A percentile compares a stretch with the other conserved stretches of the same genome.
Evolutionary conservation across 306 rosid genomes (phyloP).

Genomic region (Acacia crassicarpa): DNA sequence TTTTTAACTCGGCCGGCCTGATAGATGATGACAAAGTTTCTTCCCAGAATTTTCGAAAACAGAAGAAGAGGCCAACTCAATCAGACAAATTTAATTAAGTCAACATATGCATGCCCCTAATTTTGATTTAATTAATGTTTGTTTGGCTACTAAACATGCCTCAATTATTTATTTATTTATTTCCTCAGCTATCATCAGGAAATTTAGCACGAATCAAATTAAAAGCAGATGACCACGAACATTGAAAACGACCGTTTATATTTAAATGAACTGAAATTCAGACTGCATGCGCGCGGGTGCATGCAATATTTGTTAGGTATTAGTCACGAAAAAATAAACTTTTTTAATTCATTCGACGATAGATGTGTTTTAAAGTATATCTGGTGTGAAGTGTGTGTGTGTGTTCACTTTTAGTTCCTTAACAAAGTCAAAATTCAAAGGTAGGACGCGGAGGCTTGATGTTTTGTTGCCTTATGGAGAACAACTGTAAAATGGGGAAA

Average conservation of each 20-base stretch:
- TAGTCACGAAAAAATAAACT: neutral
- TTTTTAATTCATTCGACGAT: neutral
- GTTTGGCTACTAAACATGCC: neutral
- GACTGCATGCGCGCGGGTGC: neutral
- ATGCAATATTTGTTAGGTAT: slow-evolving; percentile 43
- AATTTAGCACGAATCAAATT: slow-evolving; percentile 1
- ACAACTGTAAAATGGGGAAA: slow-evolving; percentile 46
- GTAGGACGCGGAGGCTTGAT: slow-evolving; percentile 39
- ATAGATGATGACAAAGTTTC: neutral
- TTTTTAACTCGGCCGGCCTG: neutral
- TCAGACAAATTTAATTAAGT: neutral
- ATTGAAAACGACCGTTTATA: slow-evolving; percentile 20
- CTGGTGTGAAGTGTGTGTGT: too few relatives aligned
- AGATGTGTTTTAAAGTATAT: neutral
- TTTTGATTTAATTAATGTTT: neutral
- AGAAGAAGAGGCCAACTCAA: neutral
- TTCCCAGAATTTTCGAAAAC: neutral
- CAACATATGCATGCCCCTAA: neutral
- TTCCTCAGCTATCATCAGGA: neutral
- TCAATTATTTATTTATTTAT: neutral
- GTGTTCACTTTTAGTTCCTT: neutral
- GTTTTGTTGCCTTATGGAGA: slow-evolving; percentile 42
- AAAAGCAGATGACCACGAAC: slow-evolving; percentile 21
- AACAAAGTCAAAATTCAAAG: slow-evolving; percentile 22
- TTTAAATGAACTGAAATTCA: neutral